These are phyloP conservation scores for Xerocomus potaroensis DNA, from an alignment of 768 basidiomycete species.

Conservation along the genomic window DNA sequence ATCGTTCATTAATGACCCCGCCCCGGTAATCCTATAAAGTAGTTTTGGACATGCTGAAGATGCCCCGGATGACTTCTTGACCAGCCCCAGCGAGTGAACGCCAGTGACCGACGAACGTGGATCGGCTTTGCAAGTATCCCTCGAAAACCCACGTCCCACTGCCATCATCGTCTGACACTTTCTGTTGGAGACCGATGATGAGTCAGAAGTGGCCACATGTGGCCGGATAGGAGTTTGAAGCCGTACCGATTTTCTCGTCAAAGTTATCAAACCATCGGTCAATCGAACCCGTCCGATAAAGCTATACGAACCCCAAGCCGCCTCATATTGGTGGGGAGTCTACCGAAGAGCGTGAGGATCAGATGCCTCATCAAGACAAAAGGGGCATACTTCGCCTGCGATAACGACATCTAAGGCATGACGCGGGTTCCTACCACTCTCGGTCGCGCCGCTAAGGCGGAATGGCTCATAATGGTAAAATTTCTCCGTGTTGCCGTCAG, in stretches of 20 bases:
- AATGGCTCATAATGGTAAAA: conserved; percentile 30
- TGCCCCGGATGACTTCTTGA: conserved; percentile 40
- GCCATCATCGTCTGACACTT: conserved; percentile 34
- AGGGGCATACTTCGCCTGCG: conserved; percentile 29
- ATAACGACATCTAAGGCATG: conserved; percentile 36
- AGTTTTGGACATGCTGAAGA: conserved; percentile 56
- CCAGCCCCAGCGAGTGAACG: conserved; percentile 34
- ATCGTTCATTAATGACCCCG: conserved; percentile 23
- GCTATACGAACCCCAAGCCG: conserved; percentile 63
- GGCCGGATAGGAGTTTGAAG: conserved; percentile 4
- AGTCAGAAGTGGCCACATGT: background rate
- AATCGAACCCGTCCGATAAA: conserved; percentile 54
- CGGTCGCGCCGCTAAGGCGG: conserved; percentile 26
- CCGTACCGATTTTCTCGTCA: conserved; percentile 60
- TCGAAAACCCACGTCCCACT: conserved; percentile 55
- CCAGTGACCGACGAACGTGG: conserved; percentile 54
- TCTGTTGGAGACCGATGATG: conserved; percentile 35
- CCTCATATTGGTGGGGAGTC: conserved; percentile 52
- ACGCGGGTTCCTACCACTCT: conserved; percentile 25
- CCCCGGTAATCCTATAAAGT: conserved; percentile 25
- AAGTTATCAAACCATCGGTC: conserved; percentile 53
- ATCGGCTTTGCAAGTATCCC: conserved; percentile 47
- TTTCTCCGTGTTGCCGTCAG: conserved; percentile 23
- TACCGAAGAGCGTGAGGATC: conserved; percentile 29
- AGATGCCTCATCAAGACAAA: conserved; percentile 18